These are phyloP conservation scores for Hypsizygus marmoreus DNA, from an alignment of 768 basidiomycete genomes.

Conservation along the genomic window DNA sequence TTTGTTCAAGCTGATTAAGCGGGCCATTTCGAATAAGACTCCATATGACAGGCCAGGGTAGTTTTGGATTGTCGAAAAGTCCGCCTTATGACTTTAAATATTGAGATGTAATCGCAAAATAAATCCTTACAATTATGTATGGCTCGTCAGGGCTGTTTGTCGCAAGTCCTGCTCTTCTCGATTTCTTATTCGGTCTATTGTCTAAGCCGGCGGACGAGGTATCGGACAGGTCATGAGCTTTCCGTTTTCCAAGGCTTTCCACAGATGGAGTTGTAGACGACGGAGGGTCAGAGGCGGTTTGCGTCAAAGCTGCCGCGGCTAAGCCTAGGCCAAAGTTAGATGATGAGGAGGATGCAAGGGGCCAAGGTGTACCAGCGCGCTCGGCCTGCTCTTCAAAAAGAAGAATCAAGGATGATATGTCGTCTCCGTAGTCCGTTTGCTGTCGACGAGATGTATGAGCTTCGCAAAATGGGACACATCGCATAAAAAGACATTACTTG, in stretches of 20 bases:
- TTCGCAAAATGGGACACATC: background rate
- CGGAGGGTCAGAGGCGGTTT: conserved; percentile 16
- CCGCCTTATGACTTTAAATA: conserved; percentile 14
- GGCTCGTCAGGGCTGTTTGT: conserved; percentile 6
- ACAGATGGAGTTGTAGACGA: conserved; percentile 21
- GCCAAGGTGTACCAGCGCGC: conserved; percentile 10
- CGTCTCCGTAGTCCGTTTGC: conserved; percentile 1
- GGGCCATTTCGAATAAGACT: conserved; percentile 54
- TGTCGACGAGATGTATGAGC: background rate
- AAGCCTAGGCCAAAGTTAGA: background rate
- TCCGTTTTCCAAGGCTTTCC: conserved; percentile 29
- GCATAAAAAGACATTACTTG: too few relatives aligned
- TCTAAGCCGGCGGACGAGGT: background rate
- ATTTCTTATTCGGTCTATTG: conserved; percentile 9
- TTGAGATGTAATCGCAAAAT: background rate
- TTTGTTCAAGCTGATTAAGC: conserved; percentile 31
- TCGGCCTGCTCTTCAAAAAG: conserved; percentile 10
- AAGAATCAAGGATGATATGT: background rate
- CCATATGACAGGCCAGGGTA: conserved; percentile 33
- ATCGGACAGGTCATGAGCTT: conserved; percentile 23
- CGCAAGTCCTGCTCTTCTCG: background rate
- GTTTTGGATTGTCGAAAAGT: conserved; percentile 11
- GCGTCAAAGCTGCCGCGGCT: too few relatives aligned
- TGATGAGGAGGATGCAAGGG: background rate
- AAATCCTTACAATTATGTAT: conserved; percentile 20